A percentile compares a stretch with the other conserved stretches of the same genome.
Conservation (phyloP, 371 early-diverging fungal genomes). For the Syncephalastrum monosporum region DNA sequence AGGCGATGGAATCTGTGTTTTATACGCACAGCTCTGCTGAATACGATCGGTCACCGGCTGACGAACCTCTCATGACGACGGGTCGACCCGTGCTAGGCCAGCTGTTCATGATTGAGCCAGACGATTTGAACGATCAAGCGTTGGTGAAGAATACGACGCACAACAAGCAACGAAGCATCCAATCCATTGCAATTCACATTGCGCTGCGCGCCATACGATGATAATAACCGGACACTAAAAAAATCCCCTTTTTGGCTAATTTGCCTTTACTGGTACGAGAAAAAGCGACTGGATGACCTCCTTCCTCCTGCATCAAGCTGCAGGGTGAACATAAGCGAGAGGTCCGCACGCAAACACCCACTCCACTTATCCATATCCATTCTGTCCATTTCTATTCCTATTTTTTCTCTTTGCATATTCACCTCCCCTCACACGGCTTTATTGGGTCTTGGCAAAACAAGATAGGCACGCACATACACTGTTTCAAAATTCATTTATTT, state of each 20-base stretch:
- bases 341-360: too few relatives aligned
- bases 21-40: constrained; percentile 43
- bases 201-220: constrained; percentile 25
- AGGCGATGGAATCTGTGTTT: constrained; percentile 31
- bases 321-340: background rate
- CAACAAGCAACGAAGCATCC: constrained; percentile 20
- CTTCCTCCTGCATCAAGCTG: constrained; percentile 4
- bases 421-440: too few relatives aligned
- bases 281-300: constrained; percentile 4
- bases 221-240: background rate
- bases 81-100: constrained; percentile 17
- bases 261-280: constrained; percentile 7
- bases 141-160: constrained; percentile 20
- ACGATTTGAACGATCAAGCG: constrained; percentile 17
- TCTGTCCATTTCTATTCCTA: too few relatives aligned
- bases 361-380: too few relatives aligned
- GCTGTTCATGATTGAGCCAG: constrained; percentile 9
- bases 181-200: constrained; percentile 19
- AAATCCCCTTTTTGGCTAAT: constrained; percentile 12
- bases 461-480: too few relatives aligned
- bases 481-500: too few relatives aligned
- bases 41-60: constrained; percentile 38
- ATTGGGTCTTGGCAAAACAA: too few relatives aligned
- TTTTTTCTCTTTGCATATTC: background rate
- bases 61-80: constrained; percentile 5